Conservation (phyloP, 106 monocot species). For the Vanilla planifolia region DNA sequence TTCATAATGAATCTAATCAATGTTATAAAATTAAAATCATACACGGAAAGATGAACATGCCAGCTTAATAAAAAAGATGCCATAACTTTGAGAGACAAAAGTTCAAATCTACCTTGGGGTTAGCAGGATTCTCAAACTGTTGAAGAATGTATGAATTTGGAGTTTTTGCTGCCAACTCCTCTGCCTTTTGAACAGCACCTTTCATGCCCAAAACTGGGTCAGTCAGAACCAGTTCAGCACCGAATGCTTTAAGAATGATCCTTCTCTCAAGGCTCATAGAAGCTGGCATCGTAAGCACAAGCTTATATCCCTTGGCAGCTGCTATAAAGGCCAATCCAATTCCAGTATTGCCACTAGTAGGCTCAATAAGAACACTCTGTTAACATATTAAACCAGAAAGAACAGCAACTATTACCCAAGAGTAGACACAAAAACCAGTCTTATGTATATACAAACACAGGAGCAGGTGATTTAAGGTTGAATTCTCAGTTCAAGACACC, state of each 20-base stretch:
- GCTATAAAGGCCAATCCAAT: conserved; percentile 72
- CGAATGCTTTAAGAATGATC: conserved; percentile 58
- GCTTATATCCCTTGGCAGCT: conserved; percentile 77
- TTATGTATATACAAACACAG: too few species aligned
- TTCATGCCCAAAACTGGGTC: conserved; percentile 45
- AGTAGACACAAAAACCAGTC: too few species aligned
- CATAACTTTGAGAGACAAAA: too few species aligned
- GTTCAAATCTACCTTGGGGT: conserved; percentile 37
- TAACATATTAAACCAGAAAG: background rate
- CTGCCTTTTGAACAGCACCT: conserved; percentile 54
- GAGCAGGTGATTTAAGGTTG: too few species aligned
- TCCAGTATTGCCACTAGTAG: conserved; percentile 73
- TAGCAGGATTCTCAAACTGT: conserved; percentile 61
- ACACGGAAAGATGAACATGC: too few species aligned
- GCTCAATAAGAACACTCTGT: conserved; percentile 70
- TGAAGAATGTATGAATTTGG: conserved; percentile 52
- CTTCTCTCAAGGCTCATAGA: conserved; percentile 81
- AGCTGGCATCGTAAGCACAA: conserved; percentile 62
- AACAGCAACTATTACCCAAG: background rate
- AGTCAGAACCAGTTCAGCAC: conserved; percentile 46
- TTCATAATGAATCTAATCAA: conserved; percentile 49
- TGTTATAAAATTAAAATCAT: background rate
- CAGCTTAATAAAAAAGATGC: too few species aligned
- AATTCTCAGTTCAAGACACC: too few species aligned
- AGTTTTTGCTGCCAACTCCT: conserved; percentile 49